Evolutionary conservation across 2,329 filamentous ascomycete genomes (phyloP), one percentile per base, ranked within the genome.

Genomic region (Fusarium veterinarium): DNA sequence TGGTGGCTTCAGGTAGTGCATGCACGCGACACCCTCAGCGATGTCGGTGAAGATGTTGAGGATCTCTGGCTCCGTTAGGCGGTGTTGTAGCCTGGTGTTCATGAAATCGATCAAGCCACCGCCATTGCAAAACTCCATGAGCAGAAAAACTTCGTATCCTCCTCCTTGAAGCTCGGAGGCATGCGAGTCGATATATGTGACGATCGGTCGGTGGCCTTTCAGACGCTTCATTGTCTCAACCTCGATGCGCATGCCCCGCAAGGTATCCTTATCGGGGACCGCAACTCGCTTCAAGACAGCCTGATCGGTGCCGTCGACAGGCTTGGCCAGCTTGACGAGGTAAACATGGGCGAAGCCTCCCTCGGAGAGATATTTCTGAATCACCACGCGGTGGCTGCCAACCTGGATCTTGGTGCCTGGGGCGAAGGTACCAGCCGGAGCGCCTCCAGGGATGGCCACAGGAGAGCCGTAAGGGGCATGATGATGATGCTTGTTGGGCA

Each of bases 141-240:
- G 91, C 79, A 99, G 83, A 79, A 99, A 99, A 65, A 99, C 96
- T 86, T 99, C 96, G 82, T 97, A 99, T 65, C 96, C 96, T 45
- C 95, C 95, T 57, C 93, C 94, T 77, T 93, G 92, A 77, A 98
- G 86, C 83, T 98, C 95, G 20, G 95, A 98, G 41, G 96, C 96
- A 83, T 99, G 96, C 74, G 95, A 98, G 85, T 99, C 96, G 81
- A 98, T 95, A 84, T 99, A 99, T 66, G 93, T 98, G 78, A 99
- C 96, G 79, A 99, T 98, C 77, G 96, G 92, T 71, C 91, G 91
- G 87, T 98, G 96, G 64, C 96, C 96, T 86, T 97, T 97, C 77
- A 99, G 88, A 83, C 96, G 95, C 91, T 99, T 99, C 96, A 99
- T 99, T 19, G 96, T 99, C 85, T 99, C 96, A 76, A 99, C 96